Evolutionary conservation across 306 rosid genomes (phyloP), one percentile per base, ranked within the genome.

Genomic region (Lathyrus tuberosus): DNA sequence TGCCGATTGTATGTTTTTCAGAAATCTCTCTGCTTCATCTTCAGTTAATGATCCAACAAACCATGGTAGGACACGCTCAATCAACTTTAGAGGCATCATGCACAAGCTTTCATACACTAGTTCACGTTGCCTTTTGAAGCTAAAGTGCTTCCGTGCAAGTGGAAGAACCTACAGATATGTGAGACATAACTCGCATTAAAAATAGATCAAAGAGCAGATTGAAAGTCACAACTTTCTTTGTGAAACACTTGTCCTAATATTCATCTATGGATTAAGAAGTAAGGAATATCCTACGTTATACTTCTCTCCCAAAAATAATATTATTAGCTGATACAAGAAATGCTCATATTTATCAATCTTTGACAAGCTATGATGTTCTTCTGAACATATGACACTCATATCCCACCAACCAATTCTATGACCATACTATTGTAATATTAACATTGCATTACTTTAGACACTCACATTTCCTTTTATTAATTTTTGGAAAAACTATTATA

Each of bases 21-120:
- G 81, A 84, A 95, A 72, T 81, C 80, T 83, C 70, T 78, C 78
- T 22, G 86, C 84, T 70, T 95, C 96, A 62, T 86, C 96, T 82
- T 91, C 92, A 18, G 89, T 82, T 82, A 87, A 80, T 15, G 89
- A 91, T 70, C 82, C 85, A 58, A 87, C 87, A 75, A 95, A 87
- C 99, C 99, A 95, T 64, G 99, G 91, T 59, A 95, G 80, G 78
- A 95, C 95, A 24, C 95, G 89, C 67, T 95, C 99, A 70, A 95
- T 95, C 82, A 95, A 78, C 80, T 91, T 95, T 78, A 95, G 70
- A 65, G 99, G 96, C 99, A 95, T 91, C 96, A 87, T 74, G 88
- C 99, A 89, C 80, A 91, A 85, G 79, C 97, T 89, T 79, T 84
- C 91, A 79, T 95, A 95, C 78, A 91, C 77, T 65, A 95, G 87